These are phyloP conservation scores for Boletus hoseneyae DNA, from an alignment of 1,284 basidiomycete genomes.

Conservation along the genomic window DNA sequence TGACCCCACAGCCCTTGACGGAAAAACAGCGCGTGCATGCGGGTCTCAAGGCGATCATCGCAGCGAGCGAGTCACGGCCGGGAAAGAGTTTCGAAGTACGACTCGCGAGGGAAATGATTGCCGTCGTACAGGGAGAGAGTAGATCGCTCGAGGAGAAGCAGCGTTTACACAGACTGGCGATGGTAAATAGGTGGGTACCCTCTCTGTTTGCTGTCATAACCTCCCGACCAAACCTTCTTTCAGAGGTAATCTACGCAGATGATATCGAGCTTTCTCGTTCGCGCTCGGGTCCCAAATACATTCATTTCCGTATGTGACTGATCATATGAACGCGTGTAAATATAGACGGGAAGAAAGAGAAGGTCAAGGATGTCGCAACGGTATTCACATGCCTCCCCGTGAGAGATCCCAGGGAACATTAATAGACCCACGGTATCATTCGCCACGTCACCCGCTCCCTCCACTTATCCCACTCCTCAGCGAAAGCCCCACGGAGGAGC, in stretches of 20 bases:
- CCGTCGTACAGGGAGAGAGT: conserved; percentile 59
- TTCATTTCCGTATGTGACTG: no score
- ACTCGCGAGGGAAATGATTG: conserved; percentile 72
- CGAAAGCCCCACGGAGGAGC: conserved; percentile 15
- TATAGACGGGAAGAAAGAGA: not conserved
- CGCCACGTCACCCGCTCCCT: conserved; percentile 15
- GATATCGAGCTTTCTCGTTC: not conserved
- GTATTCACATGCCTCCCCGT: not conserved
- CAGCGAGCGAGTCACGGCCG: conserved; percentile 48
- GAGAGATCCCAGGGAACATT: not conserved
- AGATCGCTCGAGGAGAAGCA: conserved; percentile 17
- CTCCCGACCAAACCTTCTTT: not conserved
- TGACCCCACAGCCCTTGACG: conserved; percentile 65
- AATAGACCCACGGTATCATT: conserved; percentile 23
- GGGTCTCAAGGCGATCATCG: conserved; percentile 67
- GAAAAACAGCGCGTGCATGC: conserved; percentile 73
- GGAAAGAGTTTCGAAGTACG: conserved; percentile 61
- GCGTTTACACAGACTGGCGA: conserved; percentile 31
- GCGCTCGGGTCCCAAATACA: not conserved
- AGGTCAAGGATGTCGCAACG: not conserved
- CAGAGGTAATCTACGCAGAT: conserved; percentile 27
- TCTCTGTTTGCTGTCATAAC: not conserved
- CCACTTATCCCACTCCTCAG: conserved; percentile 22
- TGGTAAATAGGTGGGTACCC: conserved; percentile 22
- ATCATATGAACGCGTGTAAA: not conserved